phyloP scores from a whole-genome alignment of 2,329 filamentous ascomycete species.

The Penicillium olsonii region DNA sequence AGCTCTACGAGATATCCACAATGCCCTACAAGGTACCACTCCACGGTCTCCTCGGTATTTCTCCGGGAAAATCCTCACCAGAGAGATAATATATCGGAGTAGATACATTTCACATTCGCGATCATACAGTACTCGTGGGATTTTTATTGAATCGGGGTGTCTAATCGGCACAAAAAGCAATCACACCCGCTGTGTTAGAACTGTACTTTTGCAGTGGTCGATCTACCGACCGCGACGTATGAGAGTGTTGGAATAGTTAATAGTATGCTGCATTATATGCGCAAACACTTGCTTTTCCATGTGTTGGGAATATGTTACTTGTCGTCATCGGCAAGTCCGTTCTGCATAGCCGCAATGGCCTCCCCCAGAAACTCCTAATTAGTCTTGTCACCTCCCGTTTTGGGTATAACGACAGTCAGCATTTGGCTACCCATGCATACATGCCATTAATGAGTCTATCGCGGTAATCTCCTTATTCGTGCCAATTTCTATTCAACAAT shows the following conservation, averaged over 20 bases:
- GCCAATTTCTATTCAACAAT: background rate
- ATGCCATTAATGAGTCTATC: background rate
- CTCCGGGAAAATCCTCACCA: background rate
- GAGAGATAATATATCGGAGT: background rate
- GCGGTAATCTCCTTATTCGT: background rate
- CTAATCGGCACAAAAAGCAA: background rate
- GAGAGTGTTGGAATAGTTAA: background rate
- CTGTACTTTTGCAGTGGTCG: background rate
- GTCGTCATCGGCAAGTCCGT: constrained; percentile 5
- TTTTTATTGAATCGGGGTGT: background rate
- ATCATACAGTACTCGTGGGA: background rate
- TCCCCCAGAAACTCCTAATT: background rate
- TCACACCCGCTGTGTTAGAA: background rate
- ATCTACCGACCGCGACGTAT: background rate
- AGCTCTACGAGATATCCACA: constrained; percentile 1
- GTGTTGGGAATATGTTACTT: background rate
- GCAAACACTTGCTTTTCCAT: background rate
- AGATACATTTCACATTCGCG: background rate
- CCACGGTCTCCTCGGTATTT: background rate
- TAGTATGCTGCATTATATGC: background rate
- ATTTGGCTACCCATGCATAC: background rate
- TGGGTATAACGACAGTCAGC: background rate
- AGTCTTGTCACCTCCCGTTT: constrained; percentile 2
- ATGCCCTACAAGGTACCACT: background rate
- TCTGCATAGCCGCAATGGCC: constrained; percentile 5